Evolutionary conservation across 768 basidiomycete species (phyloP).

Genomic region (Xerocomus potaroensis): DNA sequence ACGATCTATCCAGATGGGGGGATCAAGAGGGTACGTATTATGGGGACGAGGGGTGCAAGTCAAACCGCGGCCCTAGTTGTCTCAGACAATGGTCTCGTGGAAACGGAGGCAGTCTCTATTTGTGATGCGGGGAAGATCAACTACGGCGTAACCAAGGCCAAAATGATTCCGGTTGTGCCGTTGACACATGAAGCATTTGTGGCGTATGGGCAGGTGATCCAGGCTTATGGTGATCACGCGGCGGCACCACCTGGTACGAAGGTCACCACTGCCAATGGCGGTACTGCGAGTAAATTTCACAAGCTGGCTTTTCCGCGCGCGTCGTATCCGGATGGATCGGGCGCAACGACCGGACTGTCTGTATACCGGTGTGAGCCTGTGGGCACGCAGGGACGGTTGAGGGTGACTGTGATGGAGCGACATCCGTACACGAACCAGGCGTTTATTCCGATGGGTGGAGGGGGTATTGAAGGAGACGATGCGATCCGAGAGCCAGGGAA

Average conservation of each 20-base stretch:
- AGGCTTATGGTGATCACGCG: constrained; percentile 70
- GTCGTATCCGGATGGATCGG: constrained; percentile 55
- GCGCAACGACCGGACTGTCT: constrained; percentile 67
- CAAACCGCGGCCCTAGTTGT: constrained; percentile 7
- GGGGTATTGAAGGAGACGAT: constrained; percentile 36
- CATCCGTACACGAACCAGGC: constrained; percentile 89
- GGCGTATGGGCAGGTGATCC: constrained; percentile 87
- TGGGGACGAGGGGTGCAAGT: constrained; percentile 51
- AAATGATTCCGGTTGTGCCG: constrained; percentile 52
- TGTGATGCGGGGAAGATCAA: neutral
- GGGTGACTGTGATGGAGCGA: constrained; percentile 76
- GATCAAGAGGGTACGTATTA: constrained; percentile 84
- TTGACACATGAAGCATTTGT: constrained; percentile 84
- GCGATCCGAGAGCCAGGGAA: constrained; percentile 45
- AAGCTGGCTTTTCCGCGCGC: constrained; percentile 71
- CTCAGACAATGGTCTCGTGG: constrained; percentile 2
- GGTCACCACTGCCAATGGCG: constrained; percentile 82
- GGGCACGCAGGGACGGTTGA: constrained; percentile 45
- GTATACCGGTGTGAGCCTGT: constrained; percentile 76
- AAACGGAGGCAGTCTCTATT: constrained; percentile 1
- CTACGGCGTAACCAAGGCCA: constrained; percentile 13
- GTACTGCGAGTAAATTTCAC: constrained; percentile 91
- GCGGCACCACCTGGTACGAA: constrained; percentile 65
- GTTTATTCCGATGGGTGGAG: constrained; percentile 90
- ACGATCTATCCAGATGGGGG: constrained; percentile 96